phyloP scores from a whole-genome alignment of 306 rosid species.

The Cicer pinnatifidum region DNA sequence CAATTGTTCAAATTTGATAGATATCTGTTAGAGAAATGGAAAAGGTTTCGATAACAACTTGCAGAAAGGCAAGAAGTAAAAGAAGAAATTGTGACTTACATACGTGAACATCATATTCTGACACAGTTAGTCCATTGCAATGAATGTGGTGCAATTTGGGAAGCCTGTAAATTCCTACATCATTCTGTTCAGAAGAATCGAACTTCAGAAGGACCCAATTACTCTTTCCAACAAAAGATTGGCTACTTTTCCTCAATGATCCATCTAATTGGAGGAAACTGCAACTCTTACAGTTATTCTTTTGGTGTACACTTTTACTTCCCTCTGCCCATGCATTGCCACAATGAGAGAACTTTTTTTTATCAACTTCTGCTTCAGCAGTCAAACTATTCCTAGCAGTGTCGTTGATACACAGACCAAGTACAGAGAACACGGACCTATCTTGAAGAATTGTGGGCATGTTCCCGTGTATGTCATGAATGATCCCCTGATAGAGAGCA shows the following conservation, averaged over 20 bases:
- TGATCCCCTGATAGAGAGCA: conserved; percentile 62
- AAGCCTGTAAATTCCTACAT: conserved; percentile 52
- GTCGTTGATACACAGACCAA: conserved; percentile 60
- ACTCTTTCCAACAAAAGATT: conserved; percentile 49
- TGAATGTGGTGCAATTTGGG: conserved; percentile 82
- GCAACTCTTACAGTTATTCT: conserved; percentile 48
- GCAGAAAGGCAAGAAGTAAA: conserved; percentile 41
- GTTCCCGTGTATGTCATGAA: conserved; percentile 55
- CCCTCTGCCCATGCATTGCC: conserved; percentile 49
- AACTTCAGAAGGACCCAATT: conserved; percentile 59
- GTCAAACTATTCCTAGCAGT: conserved; percentile 45
- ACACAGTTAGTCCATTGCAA: conserved; percentile 71
- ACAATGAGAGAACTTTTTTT: conserved; percentile 46
- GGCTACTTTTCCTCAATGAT: conserved; percentile 54
- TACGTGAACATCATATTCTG: conserved; percentile 89
- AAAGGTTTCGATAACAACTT: conserved; percentile 41
- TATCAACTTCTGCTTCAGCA: conserved; percentile 46
- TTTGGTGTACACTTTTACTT: conserved; percentile 35
- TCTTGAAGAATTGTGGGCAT: conserved; percentile 74
- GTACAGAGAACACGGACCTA: conserved; percentile 63
- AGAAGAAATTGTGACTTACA: conserved; percentile 71
- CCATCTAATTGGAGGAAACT: conserved; percentile 55
- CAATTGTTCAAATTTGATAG: conserved; percentile 43
- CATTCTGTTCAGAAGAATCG: conserved; percentile 56
- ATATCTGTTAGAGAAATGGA: conserved; percentile 34